These are phyloP conservation scores for Trametes hirsuta DNA, from an alignment of 1,284 basidiomycete genomes.

Conservation along the genomic window DNA sequence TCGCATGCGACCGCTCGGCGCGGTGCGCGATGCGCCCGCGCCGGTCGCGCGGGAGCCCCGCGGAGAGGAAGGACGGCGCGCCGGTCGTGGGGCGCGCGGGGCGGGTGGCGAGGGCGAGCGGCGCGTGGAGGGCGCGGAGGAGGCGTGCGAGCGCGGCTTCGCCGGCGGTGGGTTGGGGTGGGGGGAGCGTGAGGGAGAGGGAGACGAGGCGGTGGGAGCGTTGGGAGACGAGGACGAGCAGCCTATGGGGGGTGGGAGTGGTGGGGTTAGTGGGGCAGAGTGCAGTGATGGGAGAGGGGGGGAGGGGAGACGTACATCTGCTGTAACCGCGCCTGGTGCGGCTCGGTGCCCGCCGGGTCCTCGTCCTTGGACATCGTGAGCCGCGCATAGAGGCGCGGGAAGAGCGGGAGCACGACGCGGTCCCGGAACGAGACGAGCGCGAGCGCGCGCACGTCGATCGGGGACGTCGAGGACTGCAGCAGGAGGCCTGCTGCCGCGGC, in stretches of 20 bases:
- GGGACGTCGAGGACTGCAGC: constrained; percentile 32
- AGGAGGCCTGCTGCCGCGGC: constrained; percentile 33
- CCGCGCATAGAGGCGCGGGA: constrained; percentile 54
- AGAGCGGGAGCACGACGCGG: constrained; percentile 71
- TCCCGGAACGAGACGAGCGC: constrained; percentile 84
- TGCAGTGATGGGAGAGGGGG: background rate
- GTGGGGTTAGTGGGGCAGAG: background rate
- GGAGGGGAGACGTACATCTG: constrained; percentile 61
- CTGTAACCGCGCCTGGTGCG: constrained; percentile 67
- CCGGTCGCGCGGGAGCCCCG: constrained; percentile 71
- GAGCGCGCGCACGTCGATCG: constrained; percentile 81
- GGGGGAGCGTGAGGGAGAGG: constrained; percentile 55
- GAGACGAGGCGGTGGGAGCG: constrained; percentile 51
- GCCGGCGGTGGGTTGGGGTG: constrained; percentile 56
- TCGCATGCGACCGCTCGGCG: background rate
- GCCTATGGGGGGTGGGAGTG: constrained; percentile 45
- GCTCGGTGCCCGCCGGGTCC: constrained; percentile 43
- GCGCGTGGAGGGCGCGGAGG: constrained; percentile 50
- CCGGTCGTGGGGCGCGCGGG: constrained; percentile 44
- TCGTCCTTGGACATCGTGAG: constrained; percentile 57
- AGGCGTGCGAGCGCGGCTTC: constrained; percentile 69
- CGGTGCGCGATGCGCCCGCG: constrained; percentile 72
- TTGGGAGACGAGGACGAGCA: constrained; percentile 76
- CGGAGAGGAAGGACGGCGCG: constrained; percentile 71
- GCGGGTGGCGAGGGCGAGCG: constrained; percentile 16